These are phyloP conservation scores for Amaranthus tricolor DNA, from an alignment of 179 eudicot species.

Conservation along the genomic window DNA sequence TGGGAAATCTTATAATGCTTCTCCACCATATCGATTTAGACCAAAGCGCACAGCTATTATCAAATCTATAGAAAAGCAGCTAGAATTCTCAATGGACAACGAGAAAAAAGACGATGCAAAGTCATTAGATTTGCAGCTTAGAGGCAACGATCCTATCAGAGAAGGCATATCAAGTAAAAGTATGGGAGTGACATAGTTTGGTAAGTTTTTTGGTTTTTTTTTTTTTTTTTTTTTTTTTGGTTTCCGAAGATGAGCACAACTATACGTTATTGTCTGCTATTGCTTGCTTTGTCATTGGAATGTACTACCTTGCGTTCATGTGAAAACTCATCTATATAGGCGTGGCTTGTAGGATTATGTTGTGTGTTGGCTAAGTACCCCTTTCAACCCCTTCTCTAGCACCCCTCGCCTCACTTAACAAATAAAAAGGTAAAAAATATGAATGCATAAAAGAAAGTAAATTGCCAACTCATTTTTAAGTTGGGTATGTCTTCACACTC, in stretches of 20 bases:
- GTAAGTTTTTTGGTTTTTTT: constrained; percentile 24
- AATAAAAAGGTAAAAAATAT: too few relatives aligned
- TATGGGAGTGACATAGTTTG: constrained; percentile 39
- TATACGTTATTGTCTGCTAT: neutral
- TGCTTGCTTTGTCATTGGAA: neutral
- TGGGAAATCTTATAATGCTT: constrained; percentile 57
- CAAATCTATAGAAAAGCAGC: constrained; percentile 87
- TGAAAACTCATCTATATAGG: too few relatives aligned
- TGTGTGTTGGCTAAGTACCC: too few relatives aligned
- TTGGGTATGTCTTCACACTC: too few relatives aligned
- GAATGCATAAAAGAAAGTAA: too few relatives aligned
- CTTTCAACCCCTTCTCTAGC: too few relatives aligned
- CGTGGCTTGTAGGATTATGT: too few relatives aligned
- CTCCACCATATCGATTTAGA: constrained; percentile 81
- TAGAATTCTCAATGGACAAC: constrained; percentile 51
- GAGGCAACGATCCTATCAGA: constrained; percentile 34
- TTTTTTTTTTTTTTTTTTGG: too few relatives aligned
- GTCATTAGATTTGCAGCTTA: constrained; percentile 32
- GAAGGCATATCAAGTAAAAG: constrained; percentile 40
- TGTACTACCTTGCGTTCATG: too few relatives aligned
- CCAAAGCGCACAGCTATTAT: constrained; percentile 53
- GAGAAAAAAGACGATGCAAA: constrained; percentile 32
- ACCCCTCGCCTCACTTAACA: too few relatives aligned
- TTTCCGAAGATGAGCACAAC: neutral
- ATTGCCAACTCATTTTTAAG: too few relatives aligned